Evolutionary conservation across 441 rosid genomes (phyloP), one percentile per base, ranked within the genome.

Genomic region (Erodium moschatum): DNA sequence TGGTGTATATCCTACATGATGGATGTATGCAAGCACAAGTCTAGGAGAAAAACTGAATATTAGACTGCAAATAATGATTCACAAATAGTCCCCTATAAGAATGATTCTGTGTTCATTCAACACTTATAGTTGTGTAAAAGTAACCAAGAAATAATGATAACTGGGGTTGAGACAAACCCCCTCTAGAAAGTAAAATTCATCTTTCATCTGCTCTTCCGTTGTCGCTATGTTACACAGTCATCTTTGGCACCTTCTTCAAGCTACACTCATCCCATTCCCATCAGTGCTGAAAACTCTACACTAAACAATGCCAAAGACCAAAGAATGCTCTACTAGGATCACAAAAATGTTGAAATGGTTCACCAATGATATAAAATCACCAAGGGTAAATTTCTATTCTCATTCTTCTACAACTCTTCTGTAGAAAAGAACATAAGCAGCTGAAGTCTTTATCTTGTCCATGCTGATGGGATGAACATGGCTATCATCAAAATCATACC

Each of bases 401-500:
- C 76, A 81, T 65, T 31, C 78, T 67, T 83, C 92, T 18, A 78
- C 76, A 61, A 89, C 85, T 80, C 98, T 94, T 89, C 89, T 85
- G 84, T 90, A 89, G 84, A 92, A 95, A 62, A 95, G 89, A 81
- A 92, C 97, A 76, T 92, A 95, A 27, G 98, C 99, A 69, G 99
- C 97, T 0, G 96, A 86, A 67, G 93, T 85, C 83, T 89, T 95
- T 75, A 92, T 89, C 82, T 86, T 95, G 74, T 95, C 96, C 80
- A 75, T 83, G 79, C 85, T 66, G 69, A 92, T 84, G 20, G 86
- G 85, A 75, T 68, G 67, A 72, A 95, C 99, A 58, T 79, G 88
- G 78, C 93, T 87, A 79, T 95, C 99, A 61, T 92, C 98, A 33
- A 92, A 95, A 75, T 92, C 95, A 38, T 85, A 90, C 99, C 99